These are phyloP conservation scores for Candida palmyrensis DNA, from an alignment of 805 yeast genomes.

Conservation along the genomic window DNA sequence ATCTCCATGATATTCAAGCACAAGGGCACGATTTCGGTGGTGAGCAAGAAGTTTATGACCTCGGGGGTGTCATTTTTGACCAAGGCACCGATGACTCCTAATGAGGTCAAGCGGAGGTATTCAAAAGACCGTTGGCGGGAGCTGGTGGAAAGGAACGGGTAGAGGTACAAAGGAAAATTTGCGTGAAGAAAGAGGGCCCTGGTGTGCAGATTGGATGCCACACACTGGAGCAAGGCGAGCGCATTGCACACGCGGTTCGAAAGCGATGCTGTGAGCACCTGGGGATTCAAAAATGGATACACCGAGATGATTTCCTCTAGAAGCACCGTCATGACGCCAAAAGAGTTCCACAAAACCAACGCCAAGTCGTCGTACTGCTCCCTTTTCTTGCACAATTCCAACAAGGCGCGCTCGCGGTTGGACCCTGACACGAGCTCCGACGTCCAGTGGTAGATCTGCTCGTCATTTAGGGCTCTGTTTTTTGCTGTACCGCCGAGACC, in stretches of 20 bases:
- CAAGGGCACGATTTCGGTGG: slow-evolving; percentile 95
- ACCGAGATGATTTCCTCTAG: slow-evolving; percentile 87
- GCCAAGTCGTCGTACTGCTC: slow-evolving; percentile 95
- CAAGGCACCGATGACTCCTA: slow-evolving; percentile 95
- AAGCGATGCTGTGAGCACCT: slow-evolving; percentile 75
- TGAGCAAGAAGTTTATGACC: slow-evolving; percentile 81
- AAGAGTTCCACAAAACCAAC: slow-evolving; percentile 88
- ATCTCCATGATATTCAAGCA: slow-evolving; percentile 94
- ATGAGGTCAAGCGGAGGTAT: slow-evolving; percentile 83
- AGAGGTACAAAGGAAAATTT: slow-evolving; percentile 85
- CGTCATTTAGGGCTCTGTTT: slow-evolving; percentile 46
- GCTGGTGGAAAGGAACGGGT: slow-evolving; percentile 90
- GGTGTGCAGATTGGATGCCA: slow-evolving; percentile 91
- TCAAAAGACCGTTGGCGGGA: slow-evolving; percentile 92
- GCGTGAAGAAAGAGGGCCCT: slow-evolving; percentile 81
- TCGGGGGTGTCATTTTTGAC: slow-evolving; percentile 96
- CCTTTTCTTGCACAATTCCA: slow-evolving; percentile 89
- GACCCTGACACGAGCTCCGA: slow-evolving; percentile 86
- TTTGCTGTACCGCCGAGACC: slow-evolving; percentile 3
- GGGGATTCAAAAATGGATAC: slow-evolving; percentile 86
- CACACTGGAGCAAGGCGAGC: slow-evolving; percentile 89
- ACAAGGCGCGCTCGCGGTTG: slow-evolving; percentile 84
- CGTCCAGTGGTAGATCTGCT: slow-evolving; percentile 86
- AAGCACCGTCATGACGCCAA: slow-evolving; percentile 91
- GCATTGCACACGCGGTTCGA: slow-evolving; percentile 96